Conservation (phyloP, 805 yeast species). For the Lipomyces sp. region DNA sequence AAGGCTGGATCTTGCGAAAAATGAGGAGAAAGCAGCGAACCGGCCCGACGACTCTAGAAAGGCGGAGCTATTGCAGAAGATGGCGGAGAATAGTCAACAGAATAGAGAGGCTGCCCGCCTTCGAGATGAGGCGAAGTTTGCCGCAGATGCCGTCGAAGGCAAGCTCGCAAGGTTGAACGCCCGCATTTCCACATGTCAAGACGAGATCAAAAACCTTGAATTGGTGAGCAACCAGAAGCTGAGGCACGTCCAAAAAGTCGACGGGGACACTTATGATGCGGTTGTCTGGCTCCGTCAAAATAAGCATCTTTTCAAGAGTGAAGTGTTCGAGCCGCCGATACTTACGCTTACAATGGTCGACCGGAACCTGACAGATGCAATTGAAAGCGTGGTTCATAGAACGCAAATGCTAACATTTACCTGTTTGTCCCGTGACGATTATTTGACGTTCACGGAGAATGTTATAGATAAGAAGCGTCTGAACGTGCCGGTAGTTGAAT, state of each 20-base stretch:
- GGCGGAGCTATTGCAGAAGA: not conserved
- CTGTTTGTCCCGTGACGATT: constrained; percentile 58
- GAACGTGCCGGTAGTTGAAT: constrained; percentile 60
- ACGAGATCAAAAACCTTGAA: constrained; percentile 3
- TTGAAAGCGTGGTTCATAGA: constrained; percentile 62
- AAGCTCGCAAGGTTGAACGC: not conserved
- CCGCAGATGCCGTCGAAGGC: constrained; percentile 5
- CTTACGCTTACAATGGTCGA: constrained; percentile 63
- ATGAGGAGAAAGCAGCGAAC: not conserved
- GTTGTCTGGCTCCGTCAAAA: constrained; percentile 52
- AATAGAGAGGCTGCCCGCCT: not conserved
- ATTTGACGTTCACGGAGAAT: constrained; percentile 50
- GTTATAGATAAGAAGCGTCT: constrained; percentile 50
- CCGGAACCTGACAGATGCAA: constrained; percentile 55
- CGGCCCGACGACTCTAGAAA: constrained; percentile 6
- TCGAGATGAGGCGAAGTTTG: not conserved
- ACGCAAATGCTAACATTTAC: constrained; percentile 67
- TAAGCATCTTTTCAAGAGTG: constrained; percentile 47
- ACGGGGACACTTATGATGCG: constrained; percentile 49
- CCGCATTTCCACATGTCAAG: not conserved
- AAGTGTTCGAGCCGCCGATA: constrained; percentile 75
- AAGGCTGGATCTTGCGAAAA: constrained; percentile 16
- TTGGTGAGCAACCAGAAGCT: constrained; percentile 15
- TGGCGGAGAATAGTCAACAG: not conserved
- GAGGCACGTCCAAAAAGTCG: constrained; percentile 30